These are phyloP conservation scores for Lachancea sp. DNA, from an alignment of 805 yeast species.

Conservation along the genomic window DNA sequence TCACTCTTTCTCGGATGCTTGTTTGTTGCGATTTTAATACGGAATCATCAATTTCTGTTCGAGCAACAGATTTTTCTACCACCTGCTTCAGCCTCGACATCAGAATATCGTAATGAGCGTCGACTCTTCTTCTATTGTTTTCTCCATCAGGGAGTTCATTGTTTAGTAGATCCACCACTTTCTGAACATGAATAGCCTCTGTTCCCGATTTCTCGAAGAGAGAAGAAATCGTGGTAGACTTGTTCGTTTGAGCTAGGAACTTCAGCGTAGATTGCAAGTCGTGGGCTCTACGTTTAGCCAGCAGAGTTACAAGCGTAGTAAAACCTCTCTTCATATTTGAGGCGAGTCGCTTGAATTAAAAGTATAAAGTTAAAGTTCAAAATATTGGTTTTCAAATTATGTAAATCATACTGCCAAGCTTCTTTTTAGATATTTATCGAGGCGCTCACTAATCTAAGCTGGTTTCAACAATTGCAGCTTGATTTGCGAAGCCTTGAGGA, in stretches of 20 bases:
- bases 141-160: slow-evolving; percentile 25
- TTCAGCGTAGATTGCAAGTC: slow-evolving; percentile 24
- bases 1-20: slow-evolving; percentile 1
- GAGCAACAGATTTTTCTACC: slow-evolving; percentile 18
- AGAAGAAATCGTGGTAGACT: slow-evolving; percentile 2
- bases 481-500: too few species aligned
- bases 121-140: slow-evolving; percentile 17
- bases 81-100: slow-evolving; percentile 23
- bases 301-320: slow-evolving; percentile 16
- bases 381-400: too few species aligned
- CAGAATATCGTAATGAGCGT: slow-evolving; percentile 27
- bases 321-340: slow-evolving; percentile 7
- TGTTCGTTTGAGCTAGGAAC: slow-evolving; percentile 16
- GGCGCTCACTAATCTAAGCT: too few species aligned
- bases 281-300: slow-evolving; percentile 18
- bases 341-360: too few species aligned
- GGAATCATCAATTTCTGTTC: background rate
- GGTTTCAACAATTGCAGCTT: too few species aligned
- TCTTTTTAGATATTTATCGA: too few species aligned
- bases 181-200: slow-evolving; percentile 21
- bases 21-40: background rate
- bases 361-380: too few species aligned
- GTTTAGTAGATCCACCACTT: slow-evolving; percentile 24
- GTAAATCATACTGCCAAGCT: too few species aligned
- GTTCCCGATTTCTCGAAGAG: slow-evolving; percentile 10